Conservation (phyloP, 2,329 filamentous ascomycete genomes). For the Microcyclospora tardicrescens region DNA sequence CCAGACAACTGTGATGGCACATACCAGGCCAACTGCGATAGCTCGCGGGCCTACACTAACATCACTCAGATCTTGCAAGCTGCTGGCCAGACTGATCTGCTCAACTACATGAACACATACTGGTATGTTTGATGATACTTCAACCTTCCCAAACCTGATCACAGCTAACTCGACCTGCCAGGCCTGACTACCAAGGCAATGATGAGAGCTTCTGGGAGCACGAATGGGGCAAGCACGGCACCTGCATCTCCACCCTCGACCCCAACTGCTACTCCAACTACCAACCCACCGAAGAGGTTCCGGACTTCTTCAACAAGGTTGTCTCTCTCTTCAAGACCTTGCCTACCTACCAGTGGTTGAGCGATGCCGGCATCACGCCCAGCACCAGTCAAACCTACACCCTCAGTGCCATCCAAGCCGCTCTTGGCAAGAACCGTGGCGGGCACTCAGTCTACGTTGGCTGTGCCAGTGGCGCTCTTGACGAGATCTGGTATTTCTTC, state of each 20-base stretch:
- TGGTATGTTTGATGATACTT: slow-evolving; percentile 32
- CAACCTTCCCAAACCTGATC: no score
- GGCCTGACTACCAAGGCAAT: slow-evolving; percentile 49
- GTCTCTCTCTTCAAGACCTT: slow-evolving; percentile 54
- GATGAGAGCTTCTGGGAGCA: slow-evolving; percentile 54
- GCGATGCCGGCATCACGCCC: slow-evolving; percentile 47
- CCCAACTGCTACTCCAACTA: slow-evolving; percentile 50
- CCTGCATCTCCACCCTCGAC: slow-evolving; percentile 57
- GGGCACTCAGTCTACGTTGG: slow-evolving; percentile 48
- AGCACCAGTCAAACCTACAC: slow-evolving; percentile 46
- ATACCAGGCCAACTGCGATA: slow-evolving; percentile 54
- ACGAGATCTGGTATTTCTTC: slow-evolving; percentile 51
- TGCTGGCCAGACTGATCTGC: slow-evolving; percentile 41
- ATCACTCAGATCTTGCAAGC: slow-evolving; percentile 49
- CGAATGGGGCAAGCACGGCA: slow-evolving; percentile 62
- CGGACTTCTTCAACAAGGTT: slow-evolving; percentile 55
- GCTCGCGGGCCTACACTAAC: slow-evolving; percentile 48
- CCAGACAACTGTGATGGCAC: slow-evolving; percentile 52
- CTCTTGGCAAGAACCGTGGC: slow-evolving; percentile 40
- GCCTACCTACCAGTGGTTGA: slow-evolving; percentile 50
- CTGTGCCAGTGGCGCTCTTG: slow-evolving; percentile 36
- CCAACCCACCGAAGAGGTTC: slow-evolving; percentile 48
- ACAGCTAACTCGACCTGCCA: no score
- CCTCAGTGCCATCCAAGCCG: slow-evolving; percentile 44
- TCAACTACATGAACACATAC: slow-evolving; percentile 55